Evolutionary conservation across 768 basidiomycete genomes (phyloP), one percentile per base, ranked within the genome.

Genomic region (Holtermannia corniformis): DNA sequence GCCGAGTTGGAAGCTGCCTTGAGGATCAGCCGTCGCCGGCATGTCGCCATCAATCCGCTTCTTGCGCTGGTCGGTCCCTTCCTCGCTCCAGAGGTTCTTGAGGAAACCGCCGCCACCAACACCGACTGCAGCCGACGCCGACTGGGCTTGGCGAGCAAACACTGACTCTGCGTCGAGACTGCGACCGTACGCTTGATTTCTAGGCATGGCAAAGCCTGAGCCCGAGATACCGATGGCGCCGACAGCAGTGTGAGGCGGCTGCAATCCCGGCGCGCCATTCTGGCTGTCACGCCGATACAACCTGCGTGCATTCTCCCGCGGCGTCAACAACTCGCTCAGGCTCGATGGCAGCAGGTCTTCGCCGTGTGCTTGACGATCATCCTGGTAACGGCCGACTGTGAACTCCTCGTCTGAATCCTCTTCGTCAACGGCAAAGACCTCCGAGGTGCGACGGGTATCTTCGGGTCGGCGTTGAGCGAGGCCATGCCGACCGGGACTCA

Each of bases 251-350:
- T n/a, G n/a, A 7, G 32, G 32, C 32, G 7, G 32, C 16, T 37
- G 32, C 16, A 7, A 16, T 7, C 32, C 32, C n/a, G n/a, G n/a
- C n/a, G n/a, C n/a, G 16, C 16, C 16, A 42, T 63, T 63, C 21
- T 70, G 60, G 25, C 64, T 66, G 47, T 72, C 68, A 23, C 71
- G 52, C 21, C 73, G 54, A 12, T 58, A 65, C 79, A 88, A 83
- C 42, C 90, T 76, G 26, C 92, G 77, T 26, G 80, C 84, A 58
- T 84, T 79, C 73, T 96, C 93, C 60, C 84, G 85, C 0, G 87
- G 87, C 0, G 91, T 93, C 44, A 97, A 76, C 5, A 97, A 77
- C 55, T 96, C 92, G 23, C 82, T 87, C 44, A 97, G 75, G 3
- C 84, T 87, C 50, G 86, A 83, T 0, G 93, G 93, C 25, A 97